phyloP scores from a whole-genome alignment of 139 green algal genomes.

The Micractinium conductrix region DNA sequence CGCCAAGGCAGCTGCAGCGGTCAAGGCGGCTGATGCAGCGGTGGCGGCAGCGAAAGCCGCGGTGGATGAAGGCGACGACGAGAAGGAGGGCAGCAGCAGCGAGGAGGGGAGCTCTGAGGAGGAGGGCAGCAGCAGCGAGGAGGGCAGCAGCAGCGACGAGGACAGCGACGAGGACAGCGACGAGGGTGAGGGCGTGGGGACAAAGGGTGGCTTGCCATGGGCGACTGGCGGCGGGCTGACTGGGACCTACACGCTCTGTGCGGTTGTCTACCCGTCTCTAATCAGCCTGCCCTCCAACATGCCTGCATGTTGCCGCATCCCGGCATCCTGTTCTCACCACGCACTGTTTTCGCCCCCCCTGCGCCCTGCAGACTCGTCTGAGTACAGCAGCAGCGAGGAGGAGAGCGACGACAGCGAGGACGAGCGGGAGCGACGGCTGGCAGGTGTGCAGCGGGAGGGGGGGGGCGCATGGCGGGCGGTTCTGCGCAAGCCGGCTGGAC shows the following conservation, averaged over 20 bases:
- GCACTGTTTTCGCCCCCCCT: background rate
- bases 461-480: background rate
- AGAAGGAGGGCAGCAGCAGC: conserved; percentile 38
- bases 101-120: conserved; percentile 56
- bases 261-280: background rate
- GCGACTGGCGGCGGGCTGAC: too few species aligned
- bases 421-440: conserved; percentile 61
- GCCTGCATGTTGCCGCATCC: background rate
- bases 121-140: conserved; percentile 36
- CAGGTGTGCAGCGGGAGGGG: conserved; percentile 47
- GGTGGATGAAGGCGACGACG: conserved; percentile 32
- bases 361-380: conserved; percentile 15
- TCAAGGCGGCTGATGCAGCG: conserved; percentile 26
- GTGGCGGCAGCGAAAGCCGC: conserved; percentile 29
- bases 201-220: too few species aligned
- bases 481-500: background rate
- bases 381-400: conserved; percentile 34
- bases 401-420: conserved; percentile 81
- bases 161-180: conserved; percentile 49
- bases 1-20: conserved; percentile 34
- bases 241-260: too few species aligned
- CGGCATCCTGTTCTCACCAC: background rate
- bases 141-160: conserved; percentile 51
- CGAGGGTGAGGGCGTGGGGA: too few species aligned
- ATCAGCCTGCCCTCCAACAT: background rate